A percentile compares a stretch with the other conserved stretches of the same genome.
phyloP scores from a whole-genome alignment of 1,139 yeast species.

The Waltiozyma sp. region DNA sequence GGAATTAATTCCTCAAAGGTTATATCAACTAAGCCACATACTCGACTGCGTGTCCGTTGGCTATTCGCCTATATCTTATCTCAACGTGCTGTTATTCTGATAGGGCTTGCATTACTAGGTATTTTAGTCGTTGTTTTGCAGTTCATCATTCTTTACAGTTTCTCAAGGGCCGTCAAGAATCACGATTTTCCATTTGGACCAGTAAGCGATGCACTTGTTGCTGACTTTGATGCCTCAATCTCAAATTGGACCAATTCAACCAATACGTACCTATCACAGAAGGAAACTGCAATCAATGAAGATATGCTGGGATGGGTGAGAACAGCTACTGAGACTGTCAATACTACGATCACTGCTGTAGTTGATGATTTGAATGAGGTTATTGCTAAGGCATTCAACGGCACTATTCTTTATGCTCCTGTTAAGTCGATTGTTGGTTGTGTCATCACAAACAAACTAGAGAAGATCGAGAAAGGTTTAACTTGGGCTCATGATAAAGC shows the following conservation, averaged over 20 bases:
- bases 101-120: slow-evolving; percentile 40
- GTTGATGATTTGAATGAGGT: slow-evolving; percentile 41
- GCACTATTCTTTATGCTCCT: slow-evolving; percentile 56
- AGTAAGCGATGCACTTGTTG: slow-evolving; percentile 5
- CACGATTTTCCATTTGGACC: slow-evolving; percentile 7
- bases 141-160: slow-evolving; percentile 25
- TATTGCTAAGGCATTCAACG: slow-evolving; percentile 48
- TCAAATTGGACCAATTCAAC: slow-evolving; percentile 40
- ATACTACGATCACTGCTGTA: slow-evolving; percentile 42
- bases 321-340: slow-evolving; percentile 42
- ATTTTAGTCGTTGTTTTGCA: slow-evolving; percentile 38
- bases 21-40: slow-evolving; percentile 3
- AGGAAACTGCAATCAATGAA: slow-evolving; percentile 43
- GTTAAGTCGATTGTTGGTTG: slow-evolving; percentile 64
- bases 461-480: slow-evolving; percentile 54
- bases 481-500: slow-evolving; percentile 69
- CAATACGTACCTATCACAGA: slow-evolving; percentile 32
- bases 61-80: slow-evolving; percentile 38
- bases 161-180: slow-evolving; percentile 14
- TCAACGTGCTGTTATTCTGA: slow-evolving; percentile 30
- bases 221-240: slow-evolving; percentile 8
- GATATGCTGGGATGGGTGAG: slow-evolving; percentile 59
- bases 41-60: slow-evolving; percentile 31
- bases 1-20: too few relatives aligned
- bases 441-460: slow-evolving; percentile 63